Evolutionary conservation across 345 rosid species (phyloP), one percentile per base, ranked within the genome.

Genomic region (Salix purpurea): DNA sequence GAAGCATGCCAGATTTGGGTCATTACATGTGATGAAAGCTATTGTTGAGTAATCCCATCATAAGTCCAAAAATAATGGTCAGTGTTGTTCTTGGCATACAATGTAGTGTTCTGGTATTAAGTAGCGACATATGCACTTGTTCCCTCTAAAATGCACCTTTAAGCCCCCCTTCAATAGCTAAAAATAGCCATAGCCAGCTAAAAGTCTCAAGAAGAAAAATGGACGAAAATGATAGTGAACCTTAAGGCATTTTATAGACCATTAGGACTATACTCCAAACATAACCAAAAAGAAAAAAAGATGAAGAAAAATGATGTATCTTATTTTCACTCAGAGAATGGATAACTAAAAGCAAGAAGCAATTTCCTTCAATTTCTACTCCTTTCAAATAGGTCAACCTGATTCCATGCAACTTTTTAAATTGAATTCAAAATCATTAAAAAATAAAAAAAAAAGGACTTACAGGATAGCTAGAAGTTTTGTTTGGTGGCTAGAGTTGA

Each of bases 131-230:
- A 30, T 21, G 32, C 70, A 42, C 54, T 72, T 14, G 40, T 44
- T 70, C 69, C 65, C 65, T n/a, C 36, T 18, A 61, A 77, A 65
- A 77, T 46, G 58, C 54, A 70, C 21, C 46, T 61, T 24, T 24
- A 70, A 69, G 67, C 44, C 52, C 36, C 44, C 61, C 37, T 60
- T 61, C 19, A 34, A 23, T 67, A 39, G 62, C 76, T 77, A 77
- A 77, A 65, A 36, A 36, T 58, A 67, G 73, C 28, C n/a, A 42
- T 10, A 23, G 26, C 6, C 26, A 58, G 50, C 5, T 24, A 32
- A 42, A 21, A 44, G 12, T 19, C 19, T 8, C n/a, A 6, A 54
- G 42, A 44, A 62, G 36, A 77, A 58, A 42, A 18, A 2, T 54
- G 60, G 8, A 54, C 21, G 28, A 65, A 23, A 67, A 34, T 13